Conservation (phyloP, 768 basidiomycete genomes). For the Collybia sordida region DNA sequence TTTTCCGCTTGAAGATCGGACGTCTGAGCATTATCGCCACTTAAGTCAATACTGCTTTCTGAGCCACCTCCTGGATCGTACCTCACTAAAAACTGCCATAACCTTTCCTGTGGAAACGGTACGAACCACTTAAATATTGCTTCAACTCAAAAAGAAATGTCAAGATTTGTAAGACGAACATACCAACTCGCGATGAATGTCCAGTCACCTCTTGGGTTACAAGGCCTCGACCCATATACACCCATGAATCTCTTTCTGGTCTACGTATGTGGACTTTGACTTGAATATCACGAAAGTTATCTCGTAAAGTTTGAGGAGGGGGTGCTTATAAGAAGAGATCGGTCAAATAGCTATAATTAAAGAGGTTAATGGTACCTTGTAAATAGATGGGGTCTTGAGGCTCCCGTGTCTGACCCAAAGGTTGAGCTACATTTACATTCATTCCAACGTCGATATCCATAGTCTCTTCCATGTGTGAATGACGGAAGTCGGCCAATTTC, state of each 20-base stretch:
- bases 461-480: slow-evolving; percentile 34
- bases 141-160: not conserved
- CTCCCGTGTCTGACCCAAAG: slow-evolving; percentile 16
- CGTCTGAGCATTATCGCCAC: slow-evolving; percentile 30
- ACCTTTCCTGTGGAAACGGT: slow-evolving; percentile 65
- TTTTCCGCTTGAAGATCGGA: slow-evolving; percentile 83
- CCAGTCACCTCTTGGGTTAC: slow-evolving; percentile 75
- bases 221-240: slow-evolving; percentile 75
- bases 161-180: slow-evolving; percentile 23
- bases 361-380: slow-evolving; percentile 9
- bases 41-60: no score
- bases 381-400: slow-evolving; percentile 13
- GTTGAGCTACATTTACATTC: slow-evolving; percentile 14
- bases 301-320: slow-evolving; percentile 36
- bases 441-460: slow-evolving; percentile 45
- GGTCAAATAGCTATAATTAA: slow-evolving; percentile 5
- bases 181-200: slow-evolving; percentile 81
- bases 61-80: slow-evolving; percentile 25
- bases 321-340: slow-evolving; percentile 10
- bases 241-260: slow-evolving; percentile 79
- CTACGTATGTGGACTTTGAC: slow-evolving; percentile 84
- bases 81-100: slow-evolving; percentile 71
- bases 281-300: slow-evolving; percentile 71
- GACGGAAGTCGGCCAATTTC: not conserved
- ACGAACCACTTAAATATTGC: slow-evolving; percentile 51